These are phyloP conservation scores for Lepraria neglecta DNA, from an alignment of 495 filamentous ascomycete genomes.

Conservation along the genomic window DNA sequence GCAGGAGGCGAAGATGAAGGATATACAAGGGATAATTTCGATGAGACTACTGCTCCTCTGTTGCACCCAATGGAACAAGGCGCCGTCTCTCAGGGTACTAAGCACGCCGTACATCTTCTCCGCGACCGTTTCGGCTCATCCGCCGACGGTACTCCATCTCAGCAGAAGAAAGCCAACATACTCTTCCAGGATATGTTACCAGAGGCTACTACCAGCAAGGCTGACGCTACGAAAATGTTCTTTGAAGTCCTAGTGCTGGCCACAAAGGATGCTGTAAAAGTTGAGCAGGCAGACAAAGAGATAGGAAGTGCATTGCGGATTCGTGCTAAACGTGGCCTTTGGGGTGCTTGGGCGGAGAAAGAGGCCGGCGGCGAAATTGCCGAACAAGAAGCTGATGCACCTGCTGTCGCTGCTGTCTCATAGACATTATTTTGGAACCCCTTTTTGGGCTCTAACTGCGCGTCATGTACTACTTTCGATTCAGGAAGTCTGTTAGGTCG, in stretches of 20 bases:
- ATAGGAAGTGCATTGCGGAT: constrained; percentile 75
- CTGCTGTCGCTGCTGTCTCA: constrained; percentile 16
- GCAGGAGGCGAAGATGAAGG: constrained; percentile 25
- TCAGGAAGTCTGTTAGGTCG: neutral
- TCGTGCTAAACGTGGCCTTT: constrained; percentile 80
- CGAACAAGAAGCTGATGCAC: constrained; percentile 32
- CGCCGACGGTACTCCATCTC: constrained; percentile 45
- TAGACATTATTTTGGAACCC: neutral
- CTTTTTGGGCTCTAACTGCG: neutral
- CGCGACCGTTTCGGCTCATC: constrained; percentile 74
- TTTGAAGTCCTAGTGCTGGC: constrained; percentile 93
- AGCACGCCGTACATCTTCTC: constrained; percentile 91
- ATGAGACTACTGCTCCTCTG: constrained; percentile 67
- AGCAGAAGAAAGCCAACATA: constrained; percentile 69
- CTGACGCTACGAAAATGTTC: constrained; percentile 98
- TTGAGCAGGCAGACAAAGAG: constrained; percentile 73
- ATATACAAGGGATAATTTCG: constrained; percentile 48
- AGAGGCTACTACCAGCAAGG: constrained; percentile 65
- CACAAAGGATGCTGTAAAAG: constrained; percentile 95
- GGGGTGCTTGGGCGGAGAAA: constrained; percentile 92
- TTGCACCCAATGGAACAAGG: constrained; percentile 74
- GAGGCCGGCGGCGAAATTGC: constrained; percentile 58
- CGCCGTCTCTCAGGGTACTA: constrained; percentile 80
- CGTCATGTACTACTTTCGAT: neutral
- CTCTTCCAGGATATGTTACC: constrained; percentile 90